Evolutionary conservation across 495 filamentous ascomycete species (phyloP), one percentile per base, ranked within the genome.

Genomic region (Hypoxylon trugodes): DNA sequence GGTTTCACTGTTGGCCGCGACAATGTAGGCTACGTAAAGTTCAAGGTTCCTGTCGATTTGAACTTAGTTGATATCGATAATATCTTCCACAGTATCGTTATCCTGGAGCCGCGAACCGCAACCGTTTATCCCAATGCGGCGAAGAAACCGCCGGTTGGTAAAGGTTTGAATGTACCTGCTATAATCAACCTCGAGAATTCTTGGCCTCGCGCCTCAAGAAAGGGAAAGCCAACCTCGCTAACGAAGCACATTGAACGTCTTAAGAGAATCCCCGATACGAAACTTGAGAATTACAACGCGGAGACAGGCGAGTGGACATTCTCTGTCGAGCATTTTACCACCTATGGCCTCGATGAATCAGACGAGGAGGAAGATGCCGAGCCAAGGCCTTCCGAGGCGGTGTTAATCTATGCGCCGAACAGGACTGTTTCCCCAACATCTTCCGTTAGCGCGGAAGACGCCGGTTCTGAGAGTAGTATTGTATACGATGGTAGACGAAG

Each of bases 261-360:
- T 12, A 88, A 83, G 77, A 84, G 83, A 49, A 89, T 96, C 26
- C 75, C 76, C 22, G 89, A 91, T 69, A 96, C 95, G 5, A 85
- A 86, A 28, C 97, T 96, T 61, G 78, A 92, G 42, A 79, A 81
- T 58, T 98, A 97, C 73, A 83, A 94, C 35, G 77, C 71, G 33
- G 83, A 89, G 15, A 90, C 86, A 25, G 95, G 95, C 48, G 84
- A 89, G 19, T 98, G 95, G 95, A 83, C 84, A 5, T 98, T 98
- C 79, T 87, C 80, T 15, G 95, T 98, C 33, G 86, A 92, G 58
- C 95, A 98, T 75, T 98, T 93, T 75, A 97, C 92, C 12, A 96
- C 92, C 6, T 98, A 98, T 73, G 92, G 88, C n/a, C 80, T 97
- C 45, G 89, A 92, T 61, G 91, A 95, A 62, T 56, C 50, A 1